These are phyloP conservation scores for Amaranthus hypochondriacus DNA, from an alignment of 148 eudicot genomes.

Conservation along the genomic window DNA sequence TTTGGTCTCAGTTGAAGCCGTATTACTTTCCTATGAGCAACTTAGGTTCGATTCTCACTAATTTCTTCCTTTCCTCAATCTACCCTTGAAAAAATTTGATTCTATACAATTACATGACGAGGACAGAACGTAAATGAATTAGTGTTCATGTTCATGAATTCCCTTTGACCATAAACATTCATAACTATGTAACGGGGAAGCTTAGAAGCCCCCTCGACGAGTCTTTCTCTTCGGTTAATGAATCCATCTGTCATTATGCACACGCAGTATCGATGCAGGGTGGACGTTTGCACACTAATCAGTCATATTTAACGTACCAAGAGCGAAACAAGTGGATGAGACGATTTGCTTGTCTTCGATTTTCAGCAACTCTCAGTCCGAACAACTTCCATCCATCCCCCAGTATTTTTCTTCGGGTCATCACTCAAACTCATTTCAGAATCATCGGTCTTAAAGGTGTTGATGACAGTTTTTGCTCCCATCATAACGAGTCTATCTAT, in stretches of 20 bases:
- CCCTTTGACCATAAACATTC: background rate
- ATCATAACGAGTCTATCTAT: constrained; percentile 78
- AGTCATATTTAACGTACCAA: background rate
- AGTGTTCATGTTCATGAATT: no score
- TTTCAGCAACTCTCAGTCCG: constrained; percentile 41
- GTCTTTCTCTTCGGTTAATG: background rate
- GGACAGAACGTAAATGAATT: no score
- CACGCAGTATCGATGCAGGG: no score
- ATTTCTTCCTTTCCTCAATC: no score
- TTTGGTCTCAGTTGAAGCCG: no score
- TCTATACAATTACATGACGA: no score
- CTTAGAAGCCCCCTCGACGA: background rate
- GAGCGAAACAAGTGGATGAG: background rate
- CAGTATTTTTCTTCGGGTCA: constrained; percentile 83
- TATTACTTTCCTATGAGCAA: no score
- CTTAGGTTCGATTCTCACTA: no score
- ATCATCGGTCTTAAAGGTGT: constrained; percentile 70
- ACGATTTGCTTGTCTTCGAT: constrained; percentile 5
- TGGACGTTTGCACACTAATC: background rate
- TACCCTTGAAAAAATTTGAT: no score
- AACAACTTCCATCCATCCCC: constrained; percentile 70
- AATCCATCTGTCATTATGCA: background rate
- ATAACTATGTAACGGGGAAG: background rate
- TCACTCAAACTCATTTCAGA: constrained; percentile 75
- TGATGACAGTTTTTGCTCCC: constrained; percentile 86